Evolutionary conservation across 2,329 filamentous ascomycete species (phyloP), one percentile per base, ranked within the genome.

Genomic region (Lanzia echinophila): DNA sequence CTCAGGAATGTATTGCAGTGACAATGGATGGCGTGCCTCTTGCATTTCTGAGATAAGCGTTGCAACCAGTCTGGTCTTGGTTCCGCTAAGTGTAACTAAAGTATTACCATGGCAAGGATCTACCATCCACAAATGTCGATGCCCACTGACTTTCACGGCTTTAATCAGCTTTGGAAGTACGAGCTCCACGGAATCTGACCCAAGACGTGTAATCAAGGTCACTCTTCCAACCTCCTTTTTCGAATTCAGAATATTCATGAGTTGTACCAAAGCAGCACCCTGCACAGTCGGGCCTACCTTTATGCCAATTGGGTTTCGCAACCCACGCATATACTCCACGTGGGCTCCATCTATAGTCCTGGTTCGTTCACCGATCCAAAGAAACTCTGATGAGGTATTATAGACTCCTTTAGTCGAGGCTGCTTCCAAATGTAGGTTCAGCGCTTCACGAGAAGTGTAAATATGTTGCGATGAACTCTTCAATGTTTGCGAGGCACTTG

Each of bases 281-380:
- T 84, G 81, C 66, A 95, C 96, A 5, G 84, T 87, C 8, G 94
- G 94, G 0, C 94, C 94, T 55, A 99, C 88, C 71, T 99, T 99
- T 72, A 99, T 86, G 58, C 94, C 94, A 63, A 99, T 89, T 0
- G 94, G 94, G 73, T 99, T 99, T 65, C 89, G 86, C 61, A 99
- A 87, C 55, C 94, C 94, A 44, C 94, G 87, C 79, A 97, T 95
- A 77, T 95, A 99, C 72, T 99, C 94, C 58, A 99, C 87, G 71
- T 99, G 94, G 0, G 87, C 92, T 63, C 92, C 89, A 67, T 94
- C 87, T 44, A 96, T 82, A 72, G 97, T 92, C 45, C 94, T 83
- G 2, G 94, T 99, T 60, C 94, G 88, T 71, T 99, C 94, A 52
- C 94, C 94, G 64, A 99, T 95, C 94, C 94, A 99, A 69, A 99